A percentile compares a stretch with the other conserved stretches of the same genome.
Evolutionary conservation across 495 filamentous ascomycete species (phyloP).

Genomic region (Massariosphaeria phaeospora): DNA sequence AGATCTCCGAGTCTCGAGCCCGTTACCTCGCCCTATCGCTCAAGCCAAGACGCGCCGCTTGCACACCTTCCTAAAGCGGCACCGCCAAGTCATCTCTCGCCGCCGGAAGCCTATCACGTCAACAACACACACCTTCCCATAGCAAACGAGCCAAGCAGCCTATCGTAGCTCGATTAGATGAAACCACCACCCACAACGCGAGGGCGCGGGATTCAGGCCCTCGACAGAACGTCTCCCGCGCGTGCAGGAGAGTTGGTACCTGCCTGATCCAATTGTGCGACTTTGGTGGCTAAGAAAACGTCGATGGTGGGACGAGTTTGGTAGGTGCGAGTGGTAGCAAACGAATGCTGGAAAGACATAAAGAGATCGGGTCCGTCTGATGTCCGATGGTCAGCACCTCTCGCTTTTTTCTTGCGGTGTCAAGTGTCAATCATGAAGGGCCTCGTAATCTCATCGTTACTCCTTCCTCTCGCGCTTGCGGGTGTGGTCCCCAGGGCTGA

Average conservation of each 20-base stretch:
- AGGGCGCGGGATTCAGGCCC: too few species aligned
- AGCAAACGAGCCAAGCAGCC: slow-evolving; percentile 4
- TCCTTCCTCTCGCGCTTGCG: slow-evolving; percentile 1
- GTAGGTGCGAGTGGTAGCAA: not conserved
- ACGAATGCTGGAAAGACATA: not conserved
- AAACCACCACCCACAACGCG: slow-evolving; percentile 7
- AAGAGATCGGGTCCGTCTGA: not conserved
- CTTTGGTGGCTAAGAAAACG: not conserved
- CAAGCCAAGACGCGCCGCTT: not conserved
- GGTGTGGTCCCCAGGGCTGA: slow-evolving; percentile 1
- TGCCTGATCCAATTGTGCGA: slow-evolving; percentile 6
- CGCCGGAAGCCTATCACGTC: slow-evolving; percentile 1
- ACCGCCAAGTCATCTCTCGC: slow-evolving; percentile 6
- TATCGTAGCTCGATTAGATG: slow-evolving; percentile 8
- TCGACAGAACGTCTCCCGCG: not conserved
- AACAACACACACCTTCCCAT: slow-evolving; percentile 5
- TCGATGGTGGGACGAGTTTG: slow-evolving; percentile 1
- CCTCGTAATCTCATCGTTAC: slow-evolving; percentile 4
- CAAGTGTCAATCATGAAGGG: slow-evolving; percentile 10
- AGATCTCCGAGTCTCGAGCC: not conserved
- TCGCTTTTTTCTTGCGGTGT: not conserved
- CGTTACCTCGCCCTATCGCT: not conserved
- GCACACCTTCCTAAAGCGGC: slow-evolving; percentile 9
- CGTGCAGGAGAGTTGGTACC: slow-evolving; percentile 2
- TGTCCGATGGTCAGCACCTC: not conserved